Evolutionary conservation across 1,284 basidiomycete genomes (phyloP), one percentile per base, ranked within the genome.

Genomic region (Cystobasidium pallidum): DNA sequence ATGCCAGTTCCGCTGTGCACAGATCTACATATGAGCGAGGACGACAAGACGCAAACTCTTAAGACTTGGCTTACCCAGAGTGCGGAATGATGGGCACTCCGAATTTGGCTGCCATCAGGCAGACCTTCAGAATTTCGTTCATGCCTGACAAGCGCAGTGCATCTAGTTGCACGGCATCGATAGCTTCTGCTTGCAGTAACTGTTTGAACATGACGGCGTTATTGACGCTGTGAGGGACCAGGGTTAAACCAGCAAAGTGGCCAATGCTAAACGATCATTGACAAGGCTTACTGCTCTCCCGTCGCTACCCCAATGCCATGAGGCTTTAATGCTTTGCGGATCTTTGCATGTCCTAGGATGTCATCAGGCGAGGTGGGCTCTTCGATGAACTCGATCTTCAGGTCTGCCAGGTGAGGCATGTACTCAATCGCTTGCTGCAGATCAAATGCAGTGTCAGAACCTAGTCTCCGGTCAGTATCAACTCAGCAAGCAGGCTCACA

Each of bases 331-430:
- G 86, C 90, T 76, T 87, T 88, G 74, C 91, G 88, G 73, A 92
- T 88, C 2, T 89, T 84, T 41, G 91, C 91, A 76, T 93, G 91
- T 1, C 91, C 78, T 21, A 92, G 85, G 75, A 91, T 87, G 79
- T 95, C 93, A 79, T 95, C 93, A 49, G 66, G 61, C 92, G 93
- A 92, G 0, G 93, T 95, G 0, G 93, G 93, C 81, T 95, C 93
- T 80, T 96, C 93, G 78, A 95, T 95, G 83, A 94, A 96, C 94
- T 93, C 96, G n/a, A 94, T 93, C 79, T 89, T 91, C 81, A 94
- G 87, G 71, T 87, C 86, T 77, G 87, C 86, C 43, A 97, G 85
- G 75, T 87, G 85, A 78, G 88, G 88, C 77, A 96, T 91, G 81
- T 94, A 96, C 66, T 94, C 91, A 78, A 96, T 90, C 2, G 94